Evolutionary conservation across 2,329 filamentous ascomycete species (phyloP).

Genomic region (Calonectria leucothoes): DNA sequence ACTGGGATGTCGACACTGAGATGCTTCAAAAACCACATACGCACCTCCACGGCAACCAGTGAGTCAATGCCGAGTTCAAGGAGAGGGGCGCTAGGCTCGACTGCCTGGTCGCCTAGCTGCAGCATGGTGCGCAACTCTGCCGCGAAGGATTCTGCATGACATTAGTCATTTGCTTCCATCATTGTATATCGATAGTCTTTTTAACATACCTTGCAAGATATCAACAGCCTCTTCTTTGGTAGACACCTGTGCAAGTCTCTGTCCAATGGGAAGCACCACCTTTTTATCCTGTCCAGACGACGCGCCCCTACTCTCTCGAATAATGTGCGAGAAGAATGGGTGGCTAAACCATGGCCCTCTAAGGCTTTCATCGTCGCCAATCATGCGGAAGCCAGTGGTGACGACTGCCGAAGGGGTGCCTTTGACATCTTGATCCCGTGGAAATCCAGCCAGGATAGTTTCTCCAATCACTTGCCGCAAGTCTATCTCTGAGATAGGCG

Average conservation of each 20-base stretch:
- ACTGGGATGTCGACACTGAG: slow-evolving; percentile 57
- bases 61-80: slow-evolving; percentile 2
- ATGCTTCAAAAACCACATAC: slow-evolving; percentile 62
- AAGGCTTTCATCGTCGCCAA: background rate
- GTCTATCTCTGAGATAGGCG: background rate
- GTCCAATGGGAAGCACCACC: background rate
- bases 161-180: too few species aligned
- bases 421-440: too few species aligned
- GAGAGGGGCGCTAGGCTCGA: background rate
- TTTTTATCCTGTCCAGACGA: background rate
- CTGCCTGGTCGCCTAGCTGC: background rate
- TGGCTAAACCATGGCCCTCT: background rate
- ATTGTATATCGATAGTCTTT: too few species aligned
- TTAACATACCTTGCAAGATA: background rate
- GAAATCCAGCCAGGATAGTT: background rate
- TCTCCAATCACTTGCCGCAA: background rate
- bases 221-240: background rate
- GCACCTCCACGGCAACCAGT: slow-evolving; percentile 43
- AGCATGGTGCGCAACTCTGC: background rate
- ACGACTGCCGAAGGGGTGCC: too few species aligned
- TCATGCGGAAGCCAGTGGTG: background rate
- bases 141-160: background rate
- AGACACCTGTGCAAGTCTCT: background rate
- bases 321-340: background rate
- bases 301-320: background rate